phyloP scores from a whole-genome alignment of 345 rosid species.

The Raphanus raphanistrum region DNA sequence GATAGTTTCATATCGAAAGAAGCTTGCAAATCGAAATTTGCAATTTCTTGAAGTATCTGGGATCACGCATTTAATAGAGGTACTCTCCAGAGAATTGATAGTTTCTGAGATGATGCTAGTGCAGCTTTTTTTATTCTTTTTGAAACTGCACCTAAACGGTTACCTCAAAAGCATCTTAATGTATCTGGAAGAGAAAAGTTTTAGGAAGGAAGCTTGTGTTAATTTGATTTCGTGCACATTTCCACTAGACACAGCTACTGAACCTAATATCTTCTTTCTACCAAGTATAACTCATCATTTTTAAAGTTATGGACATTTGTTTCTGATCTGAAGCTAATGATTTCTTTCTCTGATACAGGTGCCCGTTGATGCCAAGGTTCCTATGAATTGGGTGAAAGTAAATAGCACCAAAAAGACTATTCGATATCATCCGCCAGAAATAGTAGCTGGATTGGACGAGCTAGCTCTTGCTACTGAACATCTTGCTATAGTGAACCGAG shows the following conservation, averaged over 20 bases:
- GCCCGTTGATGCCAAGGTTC: slow-evolving; percentile 66
- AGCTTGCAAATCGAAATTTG: slow-evolving; percentile 33
- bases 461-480: slow-evolving; percentile 78
- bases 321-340: slow-evolving; percentile 15
- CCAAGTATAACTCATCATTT: slow-evolving; percentile 1
- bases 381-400: slow-evolving; percentile 77
- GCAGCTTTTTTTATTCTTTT: neutral
- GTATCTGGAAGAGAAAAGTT: neutral
- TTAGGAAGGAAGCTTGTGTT: slow-evolving; percentile 1
- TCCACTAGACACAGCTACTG: slow-evolving; percentile 18
- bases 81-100: slow-evolving; percentile 13
- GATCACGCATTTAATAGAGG: slow-evolving; percentile 43
- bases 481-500: slow-evolving; percentile 61
- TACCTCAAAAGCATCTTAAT: neutral
- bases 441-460: slow-evolving; percentile 67
- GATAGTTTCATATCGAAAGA: slow-evolving; percentile 33
- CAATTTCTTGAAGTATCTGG: slow-evolving; percentile 42
- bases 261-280: neutral
- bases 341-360: slow-evolving; percentile 51
- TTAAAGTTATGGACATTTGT: slow-evolving; percentile 8
- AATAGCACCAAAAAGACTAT: slow-evolving; percentile 81
- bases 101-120: slow-evolving; percentile 2
- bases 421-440: slow-evolving; percentile 95
- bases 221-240: neutral
- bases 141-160: slow-evolving; percentile 2